Conservation (phyloP, 306 rosid species). For the Elaeagnus macrophylla region DNA sequence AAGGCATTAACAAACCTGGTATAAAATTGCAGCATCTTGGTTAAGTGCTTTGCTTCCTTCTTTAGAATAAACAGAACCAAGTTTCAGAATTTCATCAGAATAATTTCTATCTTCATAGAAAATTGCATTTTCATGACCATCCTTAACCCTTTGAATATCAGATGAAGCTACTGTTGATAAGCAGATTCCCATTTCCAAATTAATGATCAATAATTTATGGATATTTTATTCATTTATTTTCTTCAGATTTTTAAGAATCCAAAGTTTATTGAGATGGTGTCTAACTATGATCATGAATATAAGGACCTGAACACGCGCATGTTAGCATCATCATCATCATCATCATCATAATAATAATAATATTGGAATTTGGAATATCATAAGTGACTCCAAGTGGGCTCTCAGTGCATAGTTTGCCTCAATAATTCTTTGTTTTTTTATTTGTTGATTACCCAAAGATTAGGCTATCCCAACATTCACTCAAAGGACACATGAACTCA, state of each 20-base stretch:
- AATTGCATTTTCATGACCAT: conserved; percentile 24
- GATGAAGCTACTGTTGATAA: conserved; percentile 37
- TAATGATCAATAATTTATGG: background rate
- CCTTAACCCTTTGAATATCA: conserved; percentile 39
- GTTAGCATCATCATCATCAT: no score
- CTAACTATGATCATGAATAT: conserved; percentile 10
- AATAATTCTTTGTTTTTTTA: conserved; percentile 19
- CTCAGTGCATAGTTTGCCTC: conserved; percentile 14
- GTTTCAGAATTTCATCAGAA: conserved; percentile 10
- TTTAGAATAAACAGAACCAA: conserved; percentile 40
- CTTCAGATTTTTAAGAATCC: conserved; percentile 1
- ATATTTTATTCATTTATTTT: background rate
- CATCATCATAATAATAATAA: no score
- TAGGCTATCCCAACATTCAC: conserved; percentile 23
- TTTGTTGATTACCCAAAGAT: conserved; percentile 16
- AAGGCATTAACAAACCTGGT: conserved; percentile 32
- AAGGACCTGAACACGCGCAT: conserved; percentile 13
- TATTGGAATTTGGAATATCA: background rate
- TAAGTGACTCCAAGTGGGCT: conserved; percentile 17
- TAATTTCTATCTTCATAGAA: conserved; percentile 19
- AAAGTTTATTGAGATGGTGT: background rate
- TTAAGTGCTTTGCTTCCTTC: conserved; percentile 60
- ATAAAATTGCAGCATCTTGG: conserved; percentile 63
- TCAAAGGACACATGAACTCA: background rate
- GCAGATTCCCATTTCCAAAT: conserved; percentile 57